Percentiles rank a stretch among this genome's conserved stretches.
Evolutionary conservation across 129 eudicot genomes (phyloP).

Genomic region (Saposhnikovia divaricata): DNA sequence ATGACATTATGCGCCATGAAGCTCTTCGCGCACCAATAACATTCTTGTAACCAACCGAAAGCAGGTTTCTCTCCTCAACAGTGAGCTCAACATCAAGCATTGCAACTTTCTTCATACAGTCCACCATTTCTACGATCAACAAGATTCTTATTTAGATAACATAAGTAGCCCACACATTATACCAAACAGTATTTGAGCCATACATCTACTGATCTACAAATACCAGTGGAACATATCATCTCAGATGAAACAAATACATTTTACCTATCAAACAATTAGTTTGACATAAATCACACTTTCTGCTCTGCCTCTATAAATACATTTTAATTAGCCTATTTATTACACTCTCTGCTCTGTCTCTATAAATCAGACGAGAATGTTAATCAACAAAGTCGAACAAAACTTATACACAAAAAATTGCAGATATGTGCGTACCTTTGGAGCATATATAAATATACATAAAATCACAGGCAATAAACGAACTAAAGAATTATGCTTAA

Average conservation of each 20-base stretch:
- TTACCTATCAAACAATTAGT: too few relatives aligned
- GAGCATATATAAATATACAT: too few relatives aligned
- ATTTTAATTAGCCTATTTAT: too few relatives aligned
- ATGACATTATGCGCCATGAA: conserved; percentile 68
- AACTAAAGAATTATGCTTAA: too few relatives aligned
- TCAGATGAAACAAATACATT: neutral
- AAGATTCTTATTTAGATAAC: neutral
- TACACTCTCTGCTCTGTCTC: neutral
- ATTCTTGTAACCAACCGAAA: conserved; percentile 61
- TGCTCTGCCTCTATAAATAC: too few relatives aligned
- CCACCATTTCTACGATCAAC: conserved; percentile 52
- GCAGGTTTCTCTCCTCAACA: conserved; percentile 56
- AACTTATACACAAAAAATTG: too few relatives aligned
- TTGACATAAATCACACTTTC: too few relatives aligned
- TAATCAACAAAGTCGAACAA: too few relatives aligned
- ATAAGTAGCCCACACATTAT: too few relatives aligned
- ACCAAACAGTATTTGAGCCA: neutral
- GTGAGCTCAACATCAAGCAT: conserved; percentile 50
- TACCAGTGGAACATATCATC: neutral
- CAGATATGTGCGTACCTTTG: too few relatives aligned
- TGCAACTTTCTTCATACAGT: conserved; percentile 53
- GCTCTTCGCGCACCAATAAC: conserved; percentile 57
- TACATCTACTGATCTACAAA: neutral
- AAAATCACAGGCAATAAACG: too few relatives aligned
- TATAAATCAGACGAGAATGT: too few relatives aligned